A percentile compares a stretch with the other conserved stretches of the same genome.
Conservation (phyloP, 305 asterid genomes). For the Fraxinus floribunda region DNA sequence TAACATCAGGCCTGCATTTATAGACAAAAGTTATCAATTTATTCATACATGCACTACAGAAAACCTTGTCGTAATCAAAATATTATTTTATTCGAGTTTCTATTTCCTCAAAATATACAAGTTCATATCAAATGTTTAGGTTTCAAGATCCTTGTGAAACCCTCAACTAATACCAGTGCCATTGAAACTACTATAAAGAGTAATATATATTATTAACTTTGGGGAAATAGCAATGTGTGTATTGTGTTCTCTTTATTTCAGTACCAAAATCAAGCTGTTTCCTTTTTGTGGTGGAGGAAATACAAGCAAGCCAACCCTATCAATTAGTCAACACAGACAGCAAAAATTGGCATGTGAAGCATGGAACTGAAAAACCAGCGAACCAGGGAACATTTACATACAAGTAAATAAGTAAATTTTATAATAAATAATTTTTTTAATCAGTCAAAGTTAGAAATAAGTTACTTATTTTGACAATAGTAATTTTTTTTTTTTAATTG, state of each 20-base stretch:
- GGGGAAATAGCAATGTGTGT: background rate
- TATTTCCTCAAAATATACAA: background rate
- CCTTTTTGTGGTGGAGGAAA: background rate
- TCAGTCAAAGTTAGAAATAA: background rate
- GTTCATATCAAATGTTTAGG: background rate
- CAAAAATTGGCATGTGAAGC: background rate
- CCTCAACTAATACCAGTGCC: background rate
- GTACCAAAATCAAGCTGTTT: background rate
- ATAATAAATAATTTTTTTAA: background rate
- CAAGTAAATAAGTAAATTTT: background rate
- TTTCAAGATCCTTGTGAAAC: background rate
- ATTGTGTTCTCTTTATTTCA: background rate
- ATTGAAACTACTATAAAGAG: background rate
- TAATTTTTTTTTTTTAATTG: background rate
- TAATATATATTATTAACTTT: background rate
- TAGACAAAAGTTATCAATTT: constrained; percentile 14
- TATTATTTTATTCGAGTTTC: background rate
- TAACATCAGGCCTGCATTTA: constrained; percentile 63
- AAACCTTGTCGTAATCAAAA: background rate
- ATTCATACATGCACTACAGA: background rate
- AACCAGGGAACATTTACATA: background rate
- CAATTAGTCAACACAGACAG: background rate
- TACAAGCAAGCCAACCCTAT: background rate
- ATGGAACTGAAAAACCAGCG: background rate
- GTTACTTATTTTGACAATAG: background rate